Evolutionary conservation across 202 grass and related monocot genomes (phyloP).

Genomic region (Carex arenaria): DNA sequence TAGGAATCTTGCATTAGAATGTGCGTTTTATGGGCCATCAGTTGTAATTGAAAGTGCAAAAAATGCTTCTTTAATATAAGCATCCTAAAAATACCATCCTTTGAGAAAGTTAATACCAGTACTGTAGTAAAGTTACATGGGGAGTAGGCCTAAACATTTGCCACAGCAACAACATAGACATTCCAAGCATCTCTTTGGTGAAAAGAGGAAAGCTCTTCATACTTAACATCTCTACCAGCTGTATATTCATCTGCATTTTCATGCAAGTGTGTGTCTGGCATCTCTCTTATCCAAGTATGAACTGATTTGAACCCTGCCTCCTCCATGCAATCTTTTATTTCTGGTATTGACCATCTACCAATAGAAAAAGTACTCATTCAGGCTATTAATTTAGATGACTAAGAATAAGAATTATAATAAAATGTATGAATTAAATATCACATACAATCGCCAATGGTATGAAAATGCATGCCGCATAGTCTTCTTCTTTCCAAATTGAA

Average conservation of each 20-base stretch:
- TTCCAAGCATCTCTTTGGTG: conserved; percentile 91
- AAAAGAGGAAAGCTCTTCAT: conserved; percentile 60
- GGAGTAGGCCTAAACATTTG: conserved; percentile 37
- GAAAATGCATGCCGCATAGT: conserved; percentile 86
- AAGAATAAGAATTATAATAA: neutral
- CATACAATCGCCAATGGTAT: conserved; percentile 94
- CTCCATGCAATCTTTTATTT: conserved; percentile 90
- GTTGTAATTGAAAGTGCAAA: neutral
- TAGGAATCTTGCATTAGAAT: neutral
- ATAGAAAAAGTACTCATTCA: neutral
- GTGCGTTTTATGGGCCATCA: neutral
- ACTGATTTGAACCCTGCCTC: conserved; percentile 75
- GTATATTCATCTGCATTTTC: conserved; percentile 60
- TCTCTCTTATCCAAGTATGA: conserved; percentile 70
- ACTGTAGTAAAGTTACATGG: neutral
- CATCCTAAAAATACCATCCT: neutral
- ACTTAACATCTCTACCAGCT: conserved; percentile 61
- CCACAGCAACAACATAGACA: conserved; percentile 63
- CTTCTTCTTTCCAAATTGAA: conserved; percentile 75
- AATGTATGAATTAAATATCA: conserved; percentile 1
- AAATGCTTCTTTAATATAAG: neutral
- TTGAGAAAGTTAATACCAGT: neutral
- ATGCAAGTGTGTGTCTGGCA: conserved; percentile 59
- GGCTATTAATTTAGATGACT: neutral
- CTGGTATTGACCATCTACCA: conserved; percentile 80